Conservation (phyloP, 768 basidiomycete genomes). For the Asterophora lycoperdoides region DNA sequence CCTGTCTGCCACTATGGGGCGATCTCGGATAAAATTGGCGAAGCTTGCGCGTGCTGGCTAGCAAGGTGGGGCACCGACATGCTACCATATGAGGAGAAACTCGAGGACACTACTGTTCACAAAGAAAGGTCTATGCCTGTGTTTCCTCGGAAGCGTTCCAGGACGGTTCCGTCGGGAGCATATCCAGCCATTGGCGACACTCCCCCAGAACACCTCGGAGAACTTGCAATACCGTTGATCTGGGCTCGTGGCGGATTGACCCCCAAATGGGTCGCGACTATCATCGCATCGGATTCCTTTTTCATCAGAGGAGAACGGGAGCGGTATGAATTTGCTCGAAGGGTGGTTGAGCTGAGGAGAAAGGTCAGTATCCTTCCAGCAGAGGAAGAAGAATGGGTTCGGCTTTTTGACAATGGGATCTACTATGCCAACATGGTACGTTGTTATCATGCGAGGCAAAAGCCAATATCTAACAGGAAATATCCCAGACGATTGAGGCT, state of each 20-base stretch:
- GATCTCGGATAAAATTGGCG: conserved; percentile 89
- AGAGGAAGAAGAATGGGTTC: conserved; percentile 69
- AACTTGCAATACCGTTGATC: conserved; percentile 43
- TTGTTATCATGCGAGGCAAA: background rate
- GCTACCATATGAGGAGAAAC: conserved; percentile 55
- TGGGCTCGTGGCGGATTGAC: conserved; percentile 74
- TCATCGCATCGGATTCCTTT: conserved; percentile 74
- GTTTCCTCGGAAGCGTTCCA: conserved; percentile 19
- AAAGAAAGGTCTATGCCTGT: conserved; percentile 1
- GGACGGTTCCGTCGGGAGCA: conserved; percentile 15
- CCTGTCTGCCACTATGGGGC: conserved; percentile 74
- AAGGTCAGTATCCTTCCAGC: conserved; percentile 45
- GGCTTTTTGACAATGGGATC: conserved; percentile 71
- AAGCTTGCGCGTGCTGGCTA: conserved; percentile 85
- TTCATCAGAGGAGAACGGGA: conserved; percentile 78
- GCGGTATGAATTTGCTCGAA: conserved; percentile 72
- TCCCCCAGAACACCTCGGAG: conserved; percentile 10
- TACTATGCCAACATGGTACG: conserved; percentile 85
- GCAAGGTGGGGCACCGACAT: conserved; percentile 82
- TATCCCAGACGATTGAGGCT: conserved; percentile 70
- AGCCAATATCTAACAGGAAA: background rate
- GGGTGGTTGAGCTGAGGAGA: conserved; percentile 72
- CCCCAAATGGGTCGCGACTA: conserved; percentile 67
- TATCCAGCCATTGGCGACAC: conserved; percentile 5
- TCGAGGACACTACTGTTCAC: conserved; percentile 11